A percentile compares a stretch with the other conserved stretches of the same genome.
These are phyloP conservation scores for Ramularia endophylla DNA, from an alignment of 2,329 filamentous ascomycete genomes.

Conservation along the genomic window DNA sequence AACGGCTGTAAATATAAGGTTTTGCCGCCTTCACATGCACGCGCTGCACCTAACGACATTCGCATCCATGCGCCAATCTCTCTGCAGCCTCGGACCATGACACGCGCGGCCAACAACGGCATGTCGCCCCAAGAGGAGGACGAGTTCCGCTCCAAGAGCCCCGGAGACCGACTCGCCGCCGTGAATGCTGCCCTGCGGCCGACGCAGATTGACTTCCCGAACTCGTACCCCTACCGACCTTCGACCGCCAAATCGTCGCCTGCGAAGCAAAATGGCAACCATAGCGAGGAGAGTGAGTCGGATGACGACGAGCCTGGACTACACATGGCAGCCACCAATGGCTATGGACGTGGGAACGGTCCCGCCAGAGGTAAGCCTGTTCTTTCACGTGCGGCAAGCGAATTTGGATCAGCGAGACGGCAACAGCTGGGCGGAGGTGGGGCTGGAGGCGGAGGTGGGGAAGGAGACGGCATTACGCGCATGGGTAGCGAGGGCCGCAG, in stretches of 20 bases:
- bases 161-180: conserved; percentile 9
- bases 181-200: conserved; percentile 8
- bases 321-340: conserved; percentile 48
- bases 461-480: no score
- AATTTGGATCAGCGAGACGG: conserved; percentile 9
- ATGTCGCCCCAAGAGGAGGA: conserved; percentile 18
- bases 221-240: conserved; percentile 8
- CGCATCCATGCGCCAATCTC: conserved; percentile 8
- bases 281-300: conserved; percentile 28
- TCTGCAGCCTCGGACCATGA: conserved; percentile 14
- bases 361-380: conserved; percentile 6
- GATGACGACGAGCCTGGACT: conserved; percentile 26
- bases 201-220: conserved; percentile 13
- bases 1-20: no score
- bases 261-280: conserved; percentile 15
- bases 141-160: conserved; percentile 22
- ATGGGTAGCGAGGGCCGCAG: conserved; percentile 5
- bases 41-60: no score
- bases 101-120: conserved; percentile 19
- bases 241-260: conserved; percentile 10
- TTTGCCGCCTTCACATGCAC: no score
- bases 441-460: conserved; percentile 4
- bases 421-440: conserved; percentile 2
- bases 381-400: conserved; percentile 18
- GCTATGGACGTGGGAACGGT: no score